A percentile compares a stretch with the other conserved stretches of the same genome.
phyloP scores from a whole-genome alignment of 2,329 filamentous ascomycete species.

The Aspergillus piperis region DNA sequence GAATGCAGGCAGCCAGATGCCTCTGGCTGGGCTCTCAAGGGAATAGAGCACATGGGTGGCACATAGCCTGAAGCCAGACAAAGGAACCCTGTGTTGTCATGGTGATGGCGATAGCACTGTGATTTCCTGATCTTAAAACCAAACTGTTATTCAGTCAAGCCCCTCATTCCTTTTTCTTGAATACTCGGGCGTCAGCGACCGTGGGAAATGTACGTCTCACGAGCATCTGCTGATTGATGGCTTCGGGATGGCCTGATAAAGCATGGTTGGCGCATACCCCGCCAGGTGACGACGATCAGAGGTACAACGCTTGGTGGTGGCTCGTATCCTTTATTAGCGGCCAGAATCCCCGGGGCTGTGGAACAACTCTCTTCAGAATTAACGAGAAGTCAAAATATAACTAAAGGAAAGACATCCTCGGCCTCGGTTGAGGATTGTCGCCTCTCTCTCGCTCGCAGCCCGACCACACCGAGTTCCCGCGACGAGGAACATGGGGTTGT shows the following conservation, averaged over 20 bases:
- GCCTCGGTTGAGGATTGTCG: neutral
- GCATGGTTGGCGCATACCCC: conserved; percentile 9
- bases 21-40: neutral
- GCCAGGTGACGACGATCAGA: conserved; percentile 11
- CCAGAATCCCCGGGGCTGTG: neutral
- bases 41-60: neutral
- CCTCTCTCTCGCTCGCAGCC: neutral
- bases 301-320: neutral
- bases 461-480: conserved; percentile 4
- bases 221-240: conserved; percentile 6
- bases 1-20: conserved; percentile 2
- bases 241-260: conserved; percentile 7
- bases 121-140: neutral
- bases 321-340: conserved; percentile 1
- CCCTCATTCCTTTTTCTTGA: neutral
- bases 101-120: neutral
- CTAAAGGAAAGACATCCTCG: neutral
- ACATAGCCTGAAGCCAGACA: neutral
- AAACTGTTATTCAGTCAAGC: neutral
- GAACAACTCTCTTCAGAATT: neutral
- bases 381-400: neutral
- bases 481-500: conserved; percentile 19
- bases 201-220: conserved; percentile 1
- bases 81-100: neutral
- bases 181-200: neutral